A percentile compares a stretch with the other conserved stretches of the same genome.
phyloP scores from a whole-genome alignment of 257 asterid genomes.

The Cinchona pubescens region DNA sequence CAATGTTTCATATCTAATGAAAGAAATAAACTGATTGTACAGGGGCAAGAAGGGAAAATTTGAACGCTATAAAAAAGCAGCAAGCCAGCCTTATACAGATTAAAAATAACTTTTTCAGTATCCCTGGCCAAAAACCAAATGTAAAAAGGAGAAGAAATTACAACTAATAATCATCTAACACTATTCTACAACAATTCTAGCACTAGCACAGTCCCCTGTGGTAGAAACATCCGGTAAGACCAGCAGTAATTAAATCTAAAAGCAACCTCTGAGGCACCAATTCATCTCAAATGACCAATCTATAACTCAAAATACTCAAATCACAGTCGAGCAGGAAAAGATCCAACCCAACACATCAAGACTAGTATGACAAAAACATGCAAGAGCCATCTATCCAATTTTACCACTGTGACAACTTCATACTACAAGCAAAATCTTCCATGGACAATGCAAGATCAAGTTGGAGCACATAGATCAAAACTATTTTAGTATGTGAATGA shows the following conservation, averaged over 20 bases:
- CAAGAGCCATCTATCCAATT: neutral
- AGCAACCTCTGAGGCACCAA: conserved; percentile 22
- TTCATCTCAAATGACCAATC: conserved; percentile 18
- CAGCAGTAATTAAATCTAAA: neutral
- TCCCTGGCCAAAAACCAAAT: neutral
- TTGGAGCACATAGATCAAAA: neutral
- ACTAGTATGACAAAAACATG: neutral
- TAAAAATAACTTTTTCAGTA: neutral
- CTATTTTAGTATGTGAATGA: neutral
- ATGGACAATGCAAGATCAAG: neutral
- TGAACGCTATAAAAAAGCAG: neutral
- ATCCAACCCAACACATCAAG: neutral
- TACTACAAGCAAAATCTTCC: neutral
- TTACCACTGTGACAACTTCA: neutral
- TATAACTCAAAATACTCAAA: neutral
- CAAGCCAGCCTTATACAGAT: neutral
- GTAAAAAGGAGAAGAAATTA: neutral
- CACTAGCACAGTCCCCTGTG: neutral
- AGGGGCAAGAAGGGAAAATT: neutral
- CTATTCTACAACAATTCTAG: neutral
- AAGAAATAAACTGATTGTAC: too few relatives aligned
- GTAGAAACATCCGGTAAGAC: neutral
- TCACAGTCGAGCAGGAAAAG: neutral
- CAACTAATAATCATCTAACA: conserved; percentile 1
- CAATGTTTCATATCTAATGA: too few relatives aligned